Evolutionary conservation across 345 rosid species (phyloP).

Genomic region (Moricandia moricandioides): DNA sequence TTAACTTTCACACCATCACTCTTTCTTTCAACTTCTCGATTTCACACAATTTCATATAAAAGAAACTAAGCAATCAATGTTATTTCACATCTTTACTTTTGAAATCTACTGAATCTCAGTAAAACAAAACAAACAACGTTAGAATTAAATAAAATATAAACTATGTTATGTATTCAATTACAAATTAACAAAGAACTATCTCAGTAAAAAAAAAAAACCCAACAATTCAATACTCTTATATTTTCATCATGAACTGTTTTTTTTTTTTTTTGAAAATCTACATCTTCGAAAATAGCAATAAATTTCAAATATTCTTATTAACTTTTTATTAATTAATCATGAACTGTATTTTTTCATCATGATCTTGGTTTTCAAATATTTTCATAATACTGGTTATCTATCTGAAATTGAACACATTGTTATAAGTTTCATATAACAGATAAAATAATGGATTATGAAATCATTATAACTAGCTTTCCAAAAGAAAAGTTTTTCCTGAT

Average conservation of each 20-base stretch:
- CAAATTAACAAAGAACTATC: background rate
- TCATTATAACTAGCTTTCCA: background rate
- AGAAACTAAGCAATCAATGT: background rate
- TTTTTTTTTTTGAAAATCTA: background rate
- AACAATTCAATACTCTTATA: background rate
- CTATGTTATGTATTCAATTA: background rate
- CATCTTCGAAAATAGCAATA: background rate
- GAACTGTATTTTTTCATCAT: background rate
- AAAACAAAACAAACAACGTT: background rate
- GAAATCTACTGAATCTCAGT: background rate
- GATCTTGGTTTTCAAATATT: background rate
- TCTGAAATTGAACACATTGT: background rate
- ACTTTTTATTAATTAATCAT: background rate
- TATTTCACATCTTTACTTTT: background rate
- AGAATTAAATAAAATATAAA: background rate
- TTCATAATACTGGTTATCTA: background rate
- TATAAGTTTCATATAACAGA: background rate
- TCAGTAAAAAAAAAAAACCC: background rate
- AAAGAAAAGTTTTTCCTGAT: background rate
- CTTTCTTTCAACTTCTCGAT: background rate
- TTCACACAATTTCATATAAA: background rate
- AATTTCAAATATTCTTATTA: background rate
- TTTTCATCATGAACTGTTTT: background rate
- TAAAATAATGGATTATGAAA: background rate
- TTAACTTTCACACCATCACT: conserved; percentile 17